A percentile compares a stretch with the other conserved stretches of the same genome.
Evolutionary conservation across 139 green algal genomes (phyloP).

Genomic region (Picochlorum sp.): DNA sequence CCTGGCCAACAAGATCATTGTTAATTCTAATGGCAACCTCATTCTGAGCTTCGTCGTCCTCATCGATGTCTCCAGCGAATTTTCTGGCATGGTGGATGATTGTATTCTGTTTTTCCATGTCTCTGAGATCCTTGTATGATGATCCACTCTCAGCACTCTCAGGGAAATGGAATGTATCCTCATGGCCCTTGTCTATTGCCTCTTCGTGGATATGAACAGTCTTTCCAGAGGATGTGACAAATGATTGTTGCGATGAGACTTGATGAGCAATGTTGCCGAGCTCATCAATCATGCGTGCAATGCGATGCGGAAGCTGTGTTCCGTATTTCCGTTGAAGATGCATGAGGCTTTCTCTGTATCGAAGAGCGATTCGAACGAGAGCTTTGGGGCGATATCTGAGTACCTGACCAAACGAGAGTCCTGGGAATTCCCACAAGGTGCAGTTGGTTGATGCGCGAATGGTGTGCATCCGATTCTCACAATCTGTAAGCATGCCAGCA

Average conservation of each 20-base stretch:
- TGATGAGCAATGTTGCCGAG: neutral
- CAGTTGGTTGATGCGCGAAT: neutral
- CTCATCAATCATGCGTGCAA: neutral
- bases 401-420: neutral
- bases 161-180: too few relatives aligned
- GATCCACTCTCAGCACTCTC: too few relatives aligned
- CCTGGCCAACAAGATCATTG: too few relatives aligned
- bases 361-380: neutral
- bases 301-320: neutral
- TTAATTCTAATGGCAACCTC: too few relatives aligned
- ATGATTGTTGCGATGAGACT: neutral
- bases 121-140: too few relatives aligned
- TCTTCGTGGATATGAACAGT: too few relatives aligned
- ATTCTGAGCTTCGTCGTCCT: too few relatives aligned
- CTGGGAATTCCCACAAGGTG: neutral
- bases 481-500: neutral
- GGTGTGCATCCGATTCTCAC: conserved; percentile 5
- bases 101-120: too few relatives aligned
- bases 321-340: neutral
- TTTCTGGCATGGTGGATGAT: too few relatives aligned
- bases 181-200: too few relatives aligned
- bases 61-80: too few relatives aligned
- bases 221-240: too few relatives aligned
- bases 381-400: neutral
- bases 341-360: neutral